Evolutionary conservation across 2,329 filamentous ascomycete genomes (phyloP).

Genomic region (Penicillium psychrosexuale): DNA sequence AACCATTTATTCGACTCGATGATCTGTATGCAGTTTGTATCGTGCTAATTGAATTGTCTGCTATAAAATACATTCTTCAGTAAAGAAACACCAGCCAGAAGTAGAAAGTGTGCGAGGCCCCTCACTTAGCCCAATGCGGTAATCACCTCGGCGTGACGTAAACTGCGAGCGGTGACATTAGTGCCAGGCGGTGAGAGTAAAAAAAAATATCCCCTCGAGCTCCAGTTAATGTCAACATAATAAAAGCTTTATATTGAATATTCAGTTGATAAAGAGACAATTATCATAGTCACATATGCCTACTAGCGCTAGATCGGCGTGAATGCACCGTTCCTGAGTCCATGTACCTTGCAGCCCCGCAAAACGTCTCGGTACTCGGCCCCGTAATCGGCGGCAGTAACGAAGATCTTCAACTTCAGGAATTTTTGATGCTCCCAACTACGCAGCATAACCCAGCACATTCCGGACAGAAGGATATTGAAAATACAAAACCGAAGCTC

Average conservation of each 20-base stretch:
- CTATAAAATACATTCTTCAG: neutral
- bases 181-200: slow-evolving; percentile 7
- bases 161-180: slow-evolving; percentile 8
- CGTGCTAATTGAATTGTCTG: slow-evolving; percentile 10
- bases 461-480: slow-evolving; percentile 22
- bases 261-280: neutral
- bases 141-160: slow-evolving; percentile 10
- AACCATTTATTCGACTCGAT: slow-evolving; percentile 9
- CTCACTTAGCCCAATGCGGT: slow-evolving; percentile 10
- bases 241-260: too few species aligned
- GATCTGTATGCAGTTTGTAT: slow-evolving; percentile 13
- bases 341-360: neutral
- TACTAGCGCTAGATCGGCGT: neutral
- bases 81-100: neutral
- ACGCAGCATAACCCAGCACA: slow-evolving; percentile 47
- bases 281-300: neutral
- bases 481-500: slow-evolving; percentile 10
- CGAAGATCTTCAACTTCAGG: slow-evolving; percentile 7
- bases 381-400: slow-evolving; percentile 1
- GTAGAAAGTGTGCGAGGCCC: neutral
- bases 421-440: slow-evolving; percentile 38
- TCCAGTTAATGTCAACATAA: neutral
- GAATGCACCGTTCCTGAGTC: neutral
- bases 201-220: neutral
- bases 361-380: slow-evolving; percentile 5